Evolutionary conservation across 768 basidiomycete species (phyloP).

Genomic region (Xerocomus brunneocitrinus): DNA sequence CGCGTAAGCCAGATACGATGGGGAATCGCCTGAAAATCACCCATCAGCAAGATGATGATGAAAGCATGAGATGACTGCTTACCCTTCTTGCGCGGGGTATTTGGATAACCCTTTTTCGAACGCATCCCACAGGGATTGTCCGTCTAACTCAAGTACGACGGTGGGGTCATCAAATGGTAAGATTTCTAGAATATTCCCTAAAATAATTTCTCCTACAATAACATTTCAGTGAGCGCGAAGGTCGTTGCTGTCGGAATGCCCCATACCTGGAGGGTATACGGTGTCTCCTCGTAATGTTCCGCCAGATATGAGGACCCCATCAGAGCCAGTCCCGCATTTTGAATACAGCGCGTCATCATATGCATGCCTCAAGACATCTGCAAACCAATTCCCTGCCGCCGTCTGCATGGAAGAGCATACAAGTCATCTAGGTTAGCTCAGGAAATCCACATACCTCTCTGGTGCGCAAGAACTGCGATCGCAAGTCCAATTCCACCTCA

Average conservation of each 20-base stretch:
- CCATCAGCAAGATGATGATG: background rate
- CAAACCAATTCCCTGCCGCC: conserved; percentile 75
- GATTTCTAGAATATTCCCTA: conserved; percentile 87
- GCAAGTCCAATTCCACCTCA: conserved; percentile 61
- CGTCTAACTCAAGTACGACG: conserved; percentile 77
- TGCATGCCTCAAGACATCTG: conserved; percentile 77
- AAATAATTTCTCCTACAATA: conserved; percentile 58
- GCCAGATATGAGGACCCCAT: conserved; percentile 77
- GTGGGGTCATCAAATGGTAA: conserved; percentile 85
- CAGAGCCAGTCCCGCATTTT: conserved; percentile 59
- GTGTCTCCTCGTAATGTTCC: conserved; percentile 87
- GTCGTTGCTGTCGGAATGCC: background rate
- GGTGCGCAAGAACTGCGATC: conserved; percentile 70
- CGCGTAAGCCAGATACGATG: conserved; percentile 75
- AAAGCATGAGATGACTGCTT: conserved; percentile 13
- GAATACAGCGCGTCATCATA: conserved; percentile 69
- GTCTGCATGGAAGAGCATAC: conserved; percentile 38
- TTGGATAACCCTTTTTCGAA: conserved; percentile 67
- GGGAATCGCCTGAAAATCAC: conserved; percentile 69
- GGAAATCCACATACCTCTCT: conserved; percentile 47
- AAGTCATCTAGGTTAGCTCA: background rate
- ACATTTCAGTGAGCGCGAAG: background rate
- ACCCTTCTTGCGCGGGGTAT: conserved; percentile 93
- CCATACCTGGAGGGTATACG: conserved; percentile 71
- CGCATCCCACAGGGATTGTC: conserved; percentile 73